Percentiles rank a stretch among this genome's conserved stretches.
phyloP scores from a whole-genome alignment of 83 land plant genomes.

The Picea engelmannii region DNA sequence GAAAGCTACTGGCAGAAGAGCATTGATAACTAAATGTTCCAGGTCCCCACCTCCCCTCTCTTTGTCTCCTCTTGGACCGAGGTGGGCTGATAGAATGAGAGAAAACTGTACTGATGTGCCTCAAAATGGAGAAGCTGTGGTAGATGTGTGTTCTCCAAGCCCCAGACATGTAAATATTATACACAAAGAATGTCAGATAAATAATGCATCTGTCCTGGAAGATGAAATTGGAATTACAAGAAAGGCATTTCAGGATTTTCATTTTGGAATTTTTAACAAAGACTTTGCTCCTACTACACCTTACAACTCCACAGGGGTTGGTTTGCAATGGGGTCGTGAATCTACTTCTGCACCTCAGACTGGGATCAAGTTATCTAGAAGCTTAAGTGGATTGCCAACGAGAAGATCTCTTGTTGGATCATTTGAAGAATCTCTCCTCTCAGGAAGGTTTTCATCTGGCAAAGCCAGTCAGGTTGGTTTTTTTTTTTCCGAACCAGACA shows the following conservation, averaged over 20 bases:
- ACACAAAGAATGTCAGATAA: constrained; percentile 17
- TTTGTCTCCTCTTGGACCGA: constrained; percentile 89
- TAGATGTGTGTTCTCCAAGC: constrained; percentile 16
- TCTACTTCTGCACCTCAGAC: constrained; percentile 29
- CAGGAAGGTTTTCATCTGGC: constrained; percentile 86
- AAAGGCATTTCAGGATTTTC: constrained; percentile 31
- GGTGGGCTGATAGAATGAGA: constrained; percentile 44
- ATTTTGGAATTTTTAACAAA: constrained; percentile 17
- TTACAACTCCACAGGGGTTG: constrained; percentile 22
- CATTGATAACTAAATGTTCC: constrained; percentile 8
- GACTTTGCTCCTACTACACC: constrained; percentile 26
- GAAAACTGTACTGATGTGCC: constrained; percentile 3
- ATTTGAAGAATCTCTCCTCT: constrained; percentile 95
- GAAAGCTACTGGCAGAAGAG: constrained; percentile 10
- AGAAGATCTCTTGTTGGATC: constrained; percentile 95
- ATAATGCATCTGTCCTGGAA: constrained; percentile 19
- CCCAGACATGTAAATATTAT: constrained; percentile 25
- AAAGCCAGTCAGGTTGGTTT: constrained; percentile 71
- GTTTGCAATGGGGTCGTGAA: constrained; percentile 24
- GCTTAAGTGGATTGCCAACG: constrained; percentile 45
- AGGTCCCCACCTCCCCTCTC: constrained; percentile 29
- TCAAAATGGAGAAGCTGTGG: constrained; percentile 7
- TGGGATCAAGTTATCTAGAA: constrained; percentile 35
- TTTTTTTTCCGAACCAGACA: background rate
- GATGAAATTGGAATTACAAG: constrained; percentile 21